Percentiles rank a stretch among this genome's conserved stretches.
phyloP scores from a whole-genome alignment of 2,329 filamentous ascomycete species.

The Exophiala viscosa region DNA sequence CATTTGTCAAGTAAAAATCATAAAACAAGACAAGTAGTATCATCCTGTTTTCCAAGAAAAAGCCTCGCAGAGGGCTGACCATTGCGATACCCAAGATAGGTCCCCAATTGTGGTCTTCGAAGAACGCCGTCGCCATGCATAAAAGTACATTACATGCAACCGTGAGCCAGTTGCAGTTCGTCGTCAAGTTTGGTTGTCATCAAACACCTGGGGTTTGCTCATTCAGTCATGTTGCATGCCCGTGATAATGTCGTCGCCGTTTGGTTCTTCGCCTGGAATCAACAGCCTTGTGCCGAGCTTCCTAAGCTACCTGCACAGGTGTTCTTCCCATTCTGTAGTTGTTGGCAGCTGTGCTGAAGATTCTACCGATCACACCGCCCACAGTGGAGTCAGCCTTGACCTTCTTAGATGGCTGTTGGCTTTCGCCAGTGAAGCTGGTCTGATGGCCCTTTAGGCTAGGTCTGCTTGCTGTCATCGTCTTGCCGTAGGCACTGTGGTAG shows the following conservation, averaged over 20 bases:
- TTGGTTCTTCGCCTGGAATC: background rate
- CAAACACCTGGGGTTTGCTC: conserved; percentile 12
- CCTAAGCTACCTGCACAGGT: conserved; percentile 22
- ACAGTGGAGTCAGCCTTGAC: conserved; percentile 35
- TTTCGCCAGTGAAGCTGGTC: conserved; percentile 28
- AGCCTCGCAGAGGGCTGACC: background rate
- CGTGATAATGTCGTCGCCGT: conserved; percentile 3
- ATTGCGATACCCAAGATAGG: background rate
- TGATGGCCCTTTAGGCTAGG: conserved; percentile 33
- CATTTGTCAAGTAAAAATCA: background rate
- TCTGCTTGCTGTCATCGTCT: conserved; percentile 5
- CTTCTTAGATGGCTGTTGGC: conserved; percentile 41
- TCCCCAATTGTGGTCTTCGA: background rate
- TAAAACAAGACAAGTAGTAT: background rate
- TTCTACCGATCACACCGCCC: conserved; percentile 42
- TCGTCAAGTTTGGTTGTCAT: conserved; percentile 12
- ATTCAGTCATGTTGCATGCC: background rate
- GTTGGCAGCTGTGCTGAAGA: conserved; percentile 41
- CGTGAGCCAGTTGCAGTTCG: conserved; percentile 1
- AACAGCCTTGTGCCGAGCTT: background rate
- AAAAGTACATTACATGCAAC: background rate
- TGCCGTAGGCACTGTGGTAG: conserved; percentile 22
- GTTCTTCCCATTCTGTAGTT: conserved; percentile 33
- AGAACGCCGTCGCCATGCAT: conserved; percentile 25
- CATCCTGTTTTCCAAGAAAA: conserved; percentile 3